These are phyloP conservation scores for Umbilicaria muhlenbergii DNA, from an alignment of 495 filamentous ascomycete genomes.

Conservation along the genomic window DNA sequence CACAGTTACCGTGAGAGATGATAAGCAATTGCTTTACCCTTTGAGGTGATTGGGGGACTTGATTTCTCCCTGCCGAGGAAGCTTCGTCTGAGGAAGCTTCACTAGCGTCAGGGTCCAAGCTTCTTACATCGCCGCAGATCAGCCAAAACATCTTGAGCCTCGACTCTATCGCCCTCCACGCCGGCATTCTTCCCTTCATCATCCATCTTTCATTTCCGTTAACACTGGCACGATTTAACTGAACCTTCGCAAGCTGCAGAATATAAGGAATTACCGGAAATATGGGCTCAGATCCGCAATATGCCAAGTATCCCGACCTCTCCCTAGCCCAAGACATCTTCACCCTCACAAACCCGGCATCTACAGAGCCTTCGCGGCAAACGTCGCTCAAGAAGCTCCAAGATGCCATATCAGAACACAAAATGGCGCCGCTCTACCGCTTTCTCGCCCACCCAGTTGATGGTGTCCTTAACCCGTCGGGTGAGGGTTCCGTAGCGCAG, in stretches of 20 bases:
- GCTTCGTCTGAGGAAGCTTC: no score
- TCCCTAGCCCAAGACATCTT: conserved; percentile 93
- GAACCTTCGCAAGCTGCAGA: background rate
- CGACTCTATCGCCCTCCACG: no score
- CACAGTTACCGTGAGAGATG: no score
- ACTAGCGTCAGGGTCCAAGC: no score
- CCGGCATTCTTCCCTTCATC: no score
- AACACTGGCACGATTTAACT: background rate
- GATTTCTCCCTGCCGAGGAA: no score
- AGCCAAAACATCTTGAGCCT: no score
- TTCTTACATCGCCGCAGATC: no score
- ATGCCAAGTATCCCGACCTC: conserved; percentile 86
- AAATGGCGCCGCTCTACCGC: conserved; percentile 94
- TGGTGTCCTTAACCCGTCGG: conserved; percentile 67
- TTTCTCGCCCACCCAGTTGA: conserved; percentile 90
- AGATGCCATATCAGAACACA: conserved; percentile 81
- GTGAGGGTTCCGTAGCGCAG: conserved; percentile 51
- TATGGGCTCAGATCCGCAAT: conserved; percentile 97
- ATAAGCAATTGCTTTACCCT: no score
- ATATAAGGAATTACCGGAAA: background rate
- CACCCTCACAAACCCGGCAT: conserved; percentile 80
- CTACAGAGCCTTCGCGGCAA: conserved; percentile 50
- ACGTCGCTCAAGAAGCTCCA: conserved; percentile 68
- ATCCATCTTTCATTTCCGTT: no score
- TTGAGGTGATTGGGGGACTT: no score